Percentiles rank a stretch among this genome's conserved stretches.
These are phyloP conservation scores for Paratrypanosoma confusum DNA, from an alignment of 208 protist species.

Conservation along the genomic window DNA sequence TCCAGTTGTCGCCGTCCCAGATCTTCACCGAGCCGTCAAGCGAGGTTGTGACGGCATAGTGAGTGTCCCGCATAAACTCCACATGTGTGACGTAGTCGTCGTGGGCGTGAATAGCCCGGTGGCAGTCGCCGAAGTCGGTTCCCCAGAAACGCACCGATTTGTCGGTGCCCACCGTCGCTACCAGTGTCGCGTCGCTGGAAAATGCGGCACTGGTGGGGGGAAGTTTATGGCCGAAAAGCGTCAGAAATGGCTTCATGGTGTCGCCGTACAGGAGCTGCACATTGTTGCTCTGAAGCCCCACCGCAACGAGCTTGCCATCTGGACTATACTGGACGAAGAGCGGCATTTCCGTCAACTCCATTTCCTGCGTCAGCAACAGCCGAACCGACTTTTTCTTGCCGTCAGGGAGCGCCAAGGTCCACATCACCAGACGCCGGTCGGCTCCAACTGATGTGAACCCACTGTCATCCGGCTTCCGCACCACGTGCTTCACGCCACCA, in stretches of 20 bases:
- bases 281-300: constrained; percentile 95
- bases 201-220: constrained; percentile 92
- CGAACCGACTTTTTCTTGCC: constrained; percentile 14
- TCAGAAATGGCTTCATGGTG: constrained; percentile 96
- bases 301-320: constrained; percentile 83
- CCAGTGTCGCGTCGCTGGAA: constrained; percentile 86
- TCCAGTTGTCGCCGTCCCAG: constrained; percentile 98
- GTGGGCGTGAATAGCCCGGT: constrained; percentile 97
- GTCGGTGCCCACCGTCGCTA: constrained; percentile 96
- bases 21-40: constrained; percentile 94
- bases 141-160: constrained; percentile 99
- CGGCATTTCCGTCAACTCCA: constrained; percentile 93
- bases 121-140: constrained; percentile 96
- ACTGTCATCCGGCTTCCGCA: constrained; percentile 27
- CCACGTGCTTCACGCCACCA: constrained; percentile 63
- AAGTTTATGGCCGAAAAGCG: constrained; percentile 98
- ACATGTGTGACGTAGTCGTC: constrained; percentile 94
- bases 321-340: constrained; percentile 72
- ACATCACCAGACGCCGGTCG: constrained; percentile 74
- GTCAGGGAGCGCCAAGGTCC: constrained; percentile 57
- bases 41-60: constrained; percentile 95
- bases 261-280: constrained; percentile 97
- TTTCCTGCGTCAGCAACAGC: constrained; percentile 58
- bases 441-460: constrained; percentile 71
- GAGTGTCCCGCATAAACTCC: constrained; percentile 93